Evolutionary conservation across 768 basidiomycete genomes (phyloP), one percentile per base, ranked within the genome.

Genomic region (Xerocomellus chrysenteron): DNA sequence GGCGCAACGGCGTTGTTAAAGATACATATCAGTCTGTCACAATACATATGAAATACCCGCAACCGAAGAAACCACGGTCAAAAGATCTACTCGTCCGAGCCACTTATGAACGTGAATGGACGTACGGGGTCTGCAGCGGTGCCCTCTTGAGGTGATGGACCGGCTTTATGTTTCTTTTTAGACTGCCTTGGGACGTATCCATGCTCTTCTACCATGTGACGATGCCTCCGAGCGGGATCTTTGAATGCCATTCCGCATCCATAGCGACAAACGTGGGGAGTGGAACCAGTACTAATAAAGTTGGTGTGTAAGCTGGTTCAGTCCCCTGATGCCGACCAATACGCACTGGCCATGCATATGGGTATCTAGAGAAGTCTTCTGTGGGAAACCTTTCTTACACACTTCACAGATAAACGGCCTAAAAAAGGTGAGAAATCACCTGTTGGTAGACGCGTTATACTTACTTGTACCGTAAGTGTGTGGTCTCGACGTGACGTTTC

Each of bases 401-500:
- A 77, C 71, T 17, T 69, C 70, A 65, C 85, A 86, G 36, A 75
- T 63, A 58, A 77, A 84, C 4, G 78, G 80, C 64, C 85, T 86
- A 56, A 42, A 49, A 44, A 52, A 35, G 52, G 58, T 61, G 58
- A 66, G 64, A 54, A 43, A 39, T 26, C n/a, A 43, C 46, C 49
- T 44, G n/a, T 37, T n/a, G 51, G 32, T 47, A 44, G 64, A 52
- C 33, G 40, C 39, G 37, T 39, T n/a, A 64, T 40, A 58, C 82
- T 57, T 57, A 84, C 87, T 82, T 84, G 61, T 82, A 76, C 49
- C 80, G 76, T 45, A 88, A 66, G 65, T 88, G 87, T 14, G 80
- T 82, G 10, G 81, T 81, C 68, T 84, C 78, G 46, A 88, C 76
- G 67, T 88, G 87, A 28, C 87, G 78, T 68, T 86, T 87, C 55